Evolutionary conservation across 1,284 basidiomycete genomes (phyloP).

Genomic region (Neotropicomus parvogracilis): DNA sequence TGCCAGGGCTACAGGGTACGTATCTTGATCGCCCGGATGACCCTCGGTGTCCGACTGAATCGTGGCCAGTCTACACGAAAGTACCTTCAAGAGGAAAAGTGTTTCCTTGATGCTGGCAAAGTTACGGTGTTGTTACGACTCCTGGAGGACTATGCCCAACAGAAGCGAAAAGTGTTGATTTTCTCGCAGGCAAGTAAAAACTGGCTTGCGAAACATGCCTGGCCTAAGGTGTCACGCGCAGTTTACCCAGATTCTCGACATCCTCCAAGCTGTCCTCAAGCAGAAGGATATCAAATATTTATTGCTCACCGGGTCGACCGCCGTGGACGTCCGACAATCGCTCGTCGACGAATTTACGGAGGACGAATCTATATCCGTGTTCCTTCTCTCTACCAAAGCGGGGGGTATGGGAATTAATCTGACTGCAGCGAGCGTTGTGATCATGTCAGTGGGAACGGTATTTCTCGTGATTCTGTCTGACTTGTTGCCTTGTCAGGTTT

Average conservation of each 20-base stretch:
- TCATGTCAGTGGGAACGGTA: conserved; percentile 55
- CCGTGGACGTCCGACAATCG: conserved; percentile 90
- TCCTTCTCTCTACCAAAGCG: conserved; percentile 94
- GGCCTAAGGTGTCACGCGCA: conserved; percentile 32
- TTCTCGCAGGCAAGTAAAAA: conserved; percentile 79
- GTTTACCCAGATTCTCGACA: conserved; percentile 95
- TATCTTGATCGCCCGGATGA: background rate
- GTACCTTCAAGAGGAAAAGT: conserved; percentile 70
- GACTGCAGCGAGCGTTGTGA: conserved; percentile 89
- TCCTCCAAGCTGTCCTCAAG: conserved; percentile 84
- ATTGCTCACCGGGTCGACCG: conserved; percentile 91
- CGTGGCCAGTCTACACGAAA: conserved; percentile 67
- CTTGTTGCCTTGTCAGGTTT: conserved; percentile 51
- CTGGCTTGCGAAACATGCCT: background rate
- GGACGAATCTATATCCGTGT: conserved; percentile 86
- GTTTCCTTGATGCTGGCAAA: conserved; percentile 90
- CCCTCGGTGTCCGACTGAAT: conserved; percentile 3
- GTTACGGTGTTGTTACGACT: conserved; percentile 72
- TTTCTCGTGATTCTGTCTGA: background rate
- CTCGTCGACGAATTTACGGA: conserved; percentile 98
- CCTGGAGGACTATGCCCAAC: conserved; percentile 64
- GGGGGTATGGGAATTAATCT: conserved; percentile 92
- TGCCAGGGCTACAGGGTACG: conserved; percentile 77
- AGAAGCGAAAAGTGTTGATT: conserved; percentile 83
- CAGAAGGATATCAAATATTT: conserved; percentile 76